Percentiles rank a stretch among this genome's conserved stretches.
phyloP scores from a whole-genome alignment of 2,329 filamentous ascomycete species.

The Epichloe gansuensis region DNA sequence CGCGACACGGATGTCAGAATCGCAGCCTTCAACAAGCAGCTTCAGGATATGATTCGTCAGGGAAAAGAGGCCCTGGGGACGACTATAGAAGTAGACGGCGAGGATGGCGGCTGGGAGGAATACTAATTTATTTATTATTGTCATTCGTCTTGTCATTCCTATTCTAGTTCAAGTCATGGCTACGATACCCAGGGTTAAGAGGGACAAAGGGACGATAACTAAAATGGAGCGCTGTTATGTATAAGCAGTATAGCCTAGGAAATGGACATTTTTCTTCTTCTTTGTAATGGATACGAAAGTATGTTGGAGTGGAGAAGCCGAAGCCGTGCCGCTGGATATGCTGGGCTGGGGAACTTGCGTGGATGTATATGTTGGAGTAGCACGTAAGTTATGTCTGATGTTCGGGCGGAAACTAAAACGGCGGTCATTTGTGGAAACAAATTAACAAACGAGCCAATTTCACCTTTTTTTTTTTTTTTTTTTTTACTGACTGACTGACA shows the following conservation, averaged over 20 bases:
- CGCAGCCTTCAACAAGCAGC: conserved; percentile 62
- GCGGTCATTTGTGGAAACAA: too few species aligned
- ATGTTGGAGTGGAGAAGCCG: neutral
- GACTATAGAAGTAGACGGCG: conserved; percentile 50
- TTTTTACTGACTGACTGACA: too few species aligned
- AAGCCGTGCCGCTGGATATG: neutral
- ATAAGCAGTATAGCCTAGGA: neutral
- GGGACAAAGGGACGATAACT: neutral
- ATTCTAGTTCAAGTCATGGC: neutral
- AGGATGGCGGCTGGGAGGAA: conserved; percentile 29
- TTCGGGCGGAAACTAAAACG: too few species aligned
- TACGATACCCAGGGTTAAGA: conserved; percentile 5
- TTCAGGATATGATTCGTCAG: conserved; percentile 80
- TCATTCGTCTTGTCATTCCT: neutral
- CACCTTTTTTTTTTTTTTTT: too few species aligned
- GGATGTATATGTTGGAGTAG: neutral
- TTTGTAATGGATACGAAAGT: neutral
- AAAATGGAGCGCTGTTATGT: neutral
- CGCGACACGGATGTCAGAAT: conserved; percentile 69
- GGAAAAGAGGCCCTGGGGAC: conserved; percentile 77
- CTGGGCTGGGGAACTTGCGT: neutral
- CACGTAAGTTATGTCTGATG: too few species aligned
- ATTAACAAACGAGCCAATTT: too few species aligned
- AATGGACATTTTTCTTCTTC: neutral
- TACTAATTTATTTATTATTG: conserved; percentile 4